phyloP scores from a whole-genome alignment of 2,329 filamentous ascomycete genomes.

The Fusarium humuli region DNA sequence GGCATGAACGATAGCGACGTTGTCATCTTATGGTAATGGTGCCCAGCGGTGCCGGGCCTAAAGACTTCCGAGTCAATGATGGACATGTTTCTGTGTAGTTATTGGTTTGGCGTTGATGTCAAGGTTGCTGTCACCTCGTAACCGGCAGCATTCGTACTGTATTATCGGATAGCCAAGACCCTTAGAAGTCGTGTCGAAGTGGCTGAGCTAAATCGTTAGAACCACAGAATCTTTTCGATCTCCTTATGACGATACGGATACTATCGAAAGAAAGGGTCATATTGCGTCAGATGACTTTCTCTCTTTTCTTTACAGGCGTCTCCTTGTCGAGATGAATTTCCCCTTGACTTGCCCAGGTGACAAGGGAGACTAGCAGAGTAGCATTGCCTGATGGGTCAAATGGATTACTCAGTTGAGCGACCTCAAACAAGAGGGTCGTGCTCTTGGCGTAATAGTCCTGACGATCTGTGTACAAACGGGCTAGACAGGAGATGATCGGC shows the following conservation, averaged over 20 bases:
- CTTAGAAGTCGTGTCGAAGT: constrained; percentile 1
- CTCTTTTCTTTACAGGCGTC: neutral
- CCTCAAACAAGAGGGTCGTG: constrained; percentile 30
- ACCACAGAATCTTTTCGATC: neutral
- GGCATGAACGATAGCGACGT: neutral
- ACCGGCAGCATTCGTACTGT: neutral
- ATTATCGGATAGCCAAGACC: constrained; percentile 6
- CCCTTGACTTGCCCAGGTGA: constrained; percentile 18
- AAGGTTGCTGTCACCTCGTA: constrained; percentile 9
- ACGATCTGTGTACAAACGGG: constrained; percentile 31
- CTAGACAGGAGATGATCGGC: constrained; percentile 27
- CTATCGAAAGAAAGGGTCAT: neutral
- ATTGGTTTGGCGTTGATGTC: constrained; percentile 31
- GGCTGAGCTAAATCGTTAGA: constrained; percentile 1
- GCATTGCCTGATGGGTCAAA: constrained; percentile 21
- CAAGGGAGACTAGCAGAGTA: constrained; percentile 13
- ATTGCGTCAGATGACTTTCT: neutral
- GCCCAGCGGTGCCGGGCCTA: constrained; percentile 7
- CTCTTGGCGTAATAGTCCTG: constrained; percentile 32
- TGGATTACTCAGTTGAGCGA: constrained; percentile 24
- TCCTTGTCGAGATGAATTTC: neutral
- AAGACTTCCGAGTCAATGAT: neutral
- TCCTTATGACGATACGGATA: neutral
- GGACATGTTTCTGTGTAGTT: neutral
- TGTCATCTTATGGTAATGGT: neutral